Evolutionary conservation across 2,329 filamentous ascomycete species (phyloP), one percentile per base, ranked within the genome.

Genomic region (Pestalotiopsis sp.): DNA sequence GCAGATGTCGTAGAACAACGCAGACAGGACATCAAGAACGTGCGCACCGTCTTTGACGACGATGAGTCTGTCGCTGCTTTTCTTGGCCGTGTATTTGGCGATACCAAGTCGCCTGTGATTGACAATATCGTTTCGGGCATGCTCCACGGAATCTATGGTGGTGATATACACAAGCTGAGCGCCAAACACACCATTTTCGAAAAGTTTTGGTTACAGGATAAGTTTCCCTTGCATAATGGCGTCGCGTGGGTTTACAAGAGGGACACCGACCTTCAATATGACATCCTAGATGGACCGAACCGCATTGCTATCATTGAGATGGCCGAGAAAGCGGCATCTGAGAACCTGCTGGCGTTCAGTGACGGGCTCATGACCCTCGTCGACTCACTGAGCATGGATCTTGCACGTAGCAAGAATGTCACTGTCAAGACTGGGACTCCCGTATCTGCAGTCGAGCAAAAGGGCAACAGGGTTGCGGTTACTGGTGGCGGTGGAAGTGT

Each of bases 121-220:
- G 86, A 96, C 73, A 95, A 97, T 74, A 67, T 97, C 20, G 80
- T 90, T 6, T 97, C 94, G 4, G 94, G 91, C 65, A 82, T 90
- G 76, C 75, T 94, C 66, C 96, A 98, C 79, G 96, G 96, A 57
- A 94, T 98, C 69, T 97, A 97, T 79, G 96, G 95, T 25, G 96
- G 96, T 4, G 93, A 98, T 80, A 89, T 97, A 62, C 90, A 93
- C 78, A 87, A 91, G 76, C 83, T 98, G 65, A 97, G 94, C 79
- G 89, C 89, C 62, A 89, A 89, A 73, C 90, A 89, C 65, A 83
- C 92, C 56, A 77, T 91, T 52, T 81, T 91, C 11, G 73, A 83
- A 0, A 84, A 84, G 76, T 71, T 85, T n/a, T 80, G 86, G 68
- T 87, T 91, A 70, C 70, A 75, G 36, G 59, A 17, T 5, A 71